Conservation (phyloP, 192 early-diverging fungal species). For the Linnemannia zychae region DNA sequence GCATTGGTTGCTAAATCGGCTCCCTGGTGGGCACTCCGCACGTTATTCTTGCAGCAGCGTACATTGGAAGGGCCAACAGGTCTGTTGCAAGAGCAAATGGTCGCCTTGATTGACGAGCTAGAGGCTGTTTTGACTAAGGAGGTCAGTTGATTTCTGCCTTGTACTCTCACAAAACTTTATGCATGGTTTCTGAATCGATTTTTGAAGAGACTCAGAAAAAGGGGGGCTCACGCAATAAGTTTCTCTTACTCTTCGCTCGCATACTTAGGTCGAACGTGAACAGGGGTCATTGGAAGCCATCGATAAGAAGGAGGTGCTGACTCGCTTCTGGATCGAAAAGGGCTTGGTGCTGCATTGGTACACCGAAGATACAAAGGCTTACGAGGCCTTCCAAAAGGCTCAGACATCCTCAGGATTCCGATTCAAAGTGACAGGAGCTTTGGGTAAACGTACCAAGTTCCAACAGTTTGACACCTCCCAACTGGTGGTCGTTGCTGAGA, state of each 20-base stretch:
- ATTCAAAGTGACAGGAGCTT: slow-evolving; percentile 91
- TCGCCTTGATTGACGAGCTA: slow-evolving; percentile 36
- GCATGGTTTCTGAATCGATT: slow-evolving; percentile 1
- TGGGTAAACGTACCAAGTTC: slow-evolving; percentile 94
- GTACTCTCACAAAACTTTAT: slow-evolving; percentile 3
- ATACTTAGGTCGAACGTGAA: slow-evolving; percentile 34
- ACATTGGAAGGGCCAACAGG: slow-evolving; percentile 72
- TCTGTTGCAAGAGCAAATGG: slow-evolving; percentile 65
- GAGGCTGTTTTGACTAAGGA: slow-evolving; percentile 32
- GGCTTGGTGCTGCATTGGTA: slow-evolving; percentile 87
- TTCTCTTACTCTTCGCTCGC: slow-evolving; percentile 2
- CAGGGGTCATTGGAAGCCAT: slow-evolving; percentile 37
- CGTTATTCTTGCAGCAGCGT: slow-evolving; percentile 82
- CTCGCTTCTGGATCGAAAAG: slow-evolving; percentile 82
- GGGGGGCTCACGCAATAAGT: neutral
- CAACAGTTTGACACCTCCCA: slow-evolving; percentile 92
- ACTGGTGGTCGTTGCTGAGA: slow-evolving; percentile 91
- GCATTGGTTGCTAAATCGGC: slow-evolving; percentile 56
- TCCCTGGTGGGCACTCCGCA: slow-evolving; percentile 84
- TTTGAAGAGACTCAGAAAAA: neutral
- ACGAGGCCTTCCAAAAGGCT: slow-evolving; percentile 75
- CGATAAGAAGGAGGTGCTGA: slow-evolving; percentile 58
- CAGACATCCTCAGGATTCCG: slow-evolving; percentile 84
- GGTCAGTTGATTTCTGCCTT: slow-evolving; percentile 19
- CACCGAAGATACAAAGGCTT: slow-evolving; percentile 75